phyloP scores from a whole-genome alignment of 2,329 filamentous ascomycete genomes.

The Neurospora sp. region DNA sequence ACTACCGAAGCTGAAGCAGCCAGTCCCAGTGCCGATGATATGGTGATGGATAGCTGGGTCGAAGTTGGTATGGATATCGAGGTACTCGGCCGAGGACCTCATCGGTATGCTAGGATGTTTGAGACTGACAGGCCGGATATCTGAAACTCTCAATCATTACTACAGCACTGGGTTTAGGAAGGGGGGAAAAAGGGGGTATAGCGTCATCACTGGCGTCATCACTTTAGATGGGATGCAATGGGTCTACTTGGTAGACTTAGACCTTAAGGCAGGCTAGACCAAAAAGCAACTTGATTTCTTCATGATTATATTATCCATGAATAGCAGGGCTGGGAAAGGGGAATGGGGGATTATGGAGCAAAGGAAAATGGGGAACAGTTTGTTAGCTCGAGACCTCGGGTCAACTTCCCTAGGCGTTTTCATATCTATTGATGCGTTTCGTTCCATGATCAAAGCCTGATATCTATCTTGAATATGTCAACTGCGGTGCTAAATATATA shows the following conservation, averaged over 20 bases:
- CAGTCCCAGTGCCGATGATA: slow-evolving; percentile 9
- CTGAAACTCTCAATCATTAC: not conserved
- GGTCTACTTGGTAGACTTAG: not conserved
- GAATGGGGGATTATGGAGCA: not conserved
- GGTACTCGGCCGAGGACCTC: slow-evolving; percentile 36
- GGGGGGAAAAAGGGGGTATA: not conserved
- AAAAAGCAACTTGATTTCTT: not conserved
- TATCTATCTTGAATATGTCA: too few relatives aligned
- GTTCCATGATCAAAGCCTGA: too few relatives aligned
- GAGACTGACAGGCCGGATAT: not conserved
- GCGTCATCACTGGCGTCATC: not conserved
- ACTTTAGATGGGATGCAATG: not conserved
- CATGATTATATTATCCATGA: not conserved
- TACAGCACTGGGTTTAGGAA: not conserved
- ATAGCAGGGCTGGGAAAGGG: not conserved
- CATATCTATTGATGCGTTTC: too few relatives aligned
- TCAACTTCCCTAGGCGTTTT: too few relatives aligned
- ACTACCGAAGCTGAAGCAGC: slow-evolving; percentile 16
- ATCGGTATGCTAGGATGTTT: slow-evolving; percentile 27
- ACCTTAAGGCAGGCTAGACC: not conserved
- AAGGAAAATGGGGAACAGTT: not conserved
- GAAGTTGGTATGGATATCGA: slow-evolving; percentile 47
- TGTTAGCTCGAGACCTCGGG: too few relatives aligned
- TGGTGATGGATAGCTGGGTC: slow-evolving; percentile 31
- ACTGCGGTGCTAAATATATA: too few relatives aligned